Evolutionary conservation across 129 eudicot genomes (phyloP), one percentile per base, ranked within the genome.

Genomic region (Logfia minima): DNA sequence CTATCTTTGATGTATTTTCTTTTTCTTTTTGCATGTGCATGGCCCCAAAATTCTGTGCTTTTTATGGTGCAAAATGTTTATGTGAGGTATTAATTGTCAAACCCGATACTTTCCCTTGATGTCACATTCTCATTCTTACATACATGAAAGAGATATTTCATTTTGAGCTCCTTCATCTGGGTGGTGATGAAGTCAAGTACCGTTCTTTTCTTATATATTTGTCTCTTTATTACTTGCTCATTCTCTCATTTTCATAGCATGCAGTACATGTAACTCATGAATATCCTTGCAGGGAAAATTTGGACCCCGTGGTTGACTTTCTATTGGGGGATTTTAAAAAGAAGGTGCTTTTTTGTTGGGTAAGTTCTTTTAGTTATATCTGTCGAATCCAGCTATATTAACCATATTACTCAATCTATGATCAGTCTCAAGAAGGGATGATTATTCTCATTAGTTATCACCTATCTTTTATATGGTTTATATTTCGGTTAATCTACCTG

Each of bases 311-410:
- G 68, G 83, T 94, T 76, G 82, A 85, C 52, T 94, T 80, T 87
- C 73, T 94, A 51, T 79, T 94, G 74, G 94, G 97, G 61, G 88
- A 89, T 64, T 51, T 78, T 68, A 85, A 85, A 84, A 67, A 81
- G 53, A 83, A 86, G 78, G 75, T 94, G 83, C 79, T 87, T 48
- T 89, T 94, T 82, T 62, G 85, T 68, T 94, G 99, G 99, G 99
- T 94, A 80, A 85, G 88, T 74, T 17, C 26, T 65, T 13, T 60
- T 32, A 79, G 79, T 39, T 39, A 39, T 39, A 39, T 39, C 13
- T 72, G 16, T 60, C 2, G 17, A 60, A 60, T 60, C 31, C 13
- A 39, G 48, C 11, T 39, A 39, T 39, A 39, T 8, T 8, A 3
- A 39, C 14, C 48, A 2, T 39, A 39, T 39, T 39, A 39, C 48